Conservation (phyloP, 306 rosid genomes). For the Quercus engelmannii region DNA sequence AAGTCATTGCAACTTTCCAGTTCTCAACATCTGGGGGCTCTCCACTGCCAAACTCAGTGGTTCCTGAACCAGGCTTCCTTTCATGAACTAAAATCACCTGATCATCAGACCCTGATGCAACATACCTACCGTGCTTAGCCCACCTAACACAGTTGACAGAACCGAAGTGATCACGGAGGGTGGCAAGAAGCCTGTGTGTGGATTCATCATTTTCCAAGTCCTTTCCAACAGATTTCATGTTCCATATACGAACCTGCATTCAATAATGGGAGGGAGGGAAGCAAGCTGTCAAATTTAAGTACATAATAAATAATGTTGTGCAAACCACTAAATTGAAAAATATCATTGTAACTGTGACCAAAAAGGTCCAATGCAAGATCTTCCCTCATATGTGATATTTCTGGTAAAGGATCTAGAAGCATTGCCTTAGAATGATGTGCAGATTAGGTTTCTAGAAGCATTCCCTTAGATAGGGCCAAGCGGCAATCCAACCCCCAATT, state of each 20-base stretch:
- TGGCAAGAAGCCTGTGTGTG: slow-evolving; percentile 90
- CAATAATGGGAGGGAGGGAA: slow-evolving; percentile 5
- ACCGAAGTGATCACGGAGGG: slow-evolving; percentile 95
- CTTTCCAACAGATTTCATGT: slow-evolving; percentile 76
- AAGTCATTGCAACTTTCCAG: slow-evolving; percentile 93
- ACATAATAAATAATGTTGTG: not conserved
- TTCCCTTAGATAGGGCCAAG: too few relatives aligned
- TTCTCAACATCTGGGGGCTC: slow-evolving; percentile 98
- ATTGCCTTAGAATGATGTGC: too few relatives aligned
- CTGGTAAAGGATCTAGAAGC: too few relatives aligned
- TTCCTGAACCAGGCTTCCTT: slow-evolving; percentile 99
- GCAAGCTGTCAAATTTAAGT: not conserved
- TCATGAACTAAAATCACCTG: slow-evolving; percentile 91
- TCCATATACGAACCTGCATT: slow-evolving; percentile 94
- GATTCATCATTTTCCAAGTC: slow-evolving; percentile 56
- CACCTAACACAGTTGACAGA: slow-evolving; percentile 98
- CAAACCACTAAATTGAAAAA: not conserved
- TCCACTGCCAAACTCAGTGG: slow-evolving; percentile 97
- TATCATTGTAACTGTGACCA: too few relatives aligned
- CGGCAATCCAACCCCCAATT: too few relatives aligned
- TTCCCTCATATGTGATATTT: too few relatives aligned
- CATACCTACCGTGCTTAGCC: slow-evolving; percentile 89
- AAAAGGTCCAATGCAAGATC: too few relatives aligned
- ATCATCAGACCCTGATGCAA: slow-evolving; percentile 98
- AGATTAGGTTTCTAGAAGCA: too few relatives aligned